These are phyloP conservation scores for Claviceps citrina DNA, from an alignment of 2,329 filamentous ascomycete species.

Conservation along the genomic window DNA sequence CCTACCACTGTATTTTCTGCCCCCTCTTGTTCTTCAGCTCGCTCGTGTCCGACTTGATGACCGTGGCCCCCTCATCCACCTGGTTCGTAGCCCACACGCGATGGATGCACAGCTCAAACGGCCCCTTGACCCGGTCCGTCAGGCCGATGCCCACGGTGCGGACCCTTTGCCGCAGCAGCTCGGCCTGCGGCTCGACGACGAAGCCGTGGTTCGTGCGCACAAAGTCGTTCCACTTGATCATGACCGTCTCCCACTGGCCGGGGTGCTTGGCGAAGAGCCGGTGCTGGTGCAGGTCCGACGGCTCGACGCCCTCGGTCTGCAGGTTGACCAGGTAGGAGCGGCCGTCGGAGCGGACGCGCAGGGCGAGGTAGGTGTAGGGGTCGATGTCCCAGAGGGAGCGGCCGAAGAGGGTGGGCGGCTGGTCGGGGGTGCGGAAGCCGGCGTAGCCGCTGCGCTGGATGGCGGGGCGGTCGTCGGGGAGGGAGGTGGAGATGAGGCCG, in stretches of 20 bases:
- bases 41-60: conserved; percentile 11
- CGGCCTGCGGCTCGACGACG: conserved; percentile 82
- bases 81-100: conserved; percentile 80
- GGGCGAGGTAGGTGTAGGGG: conserved; percentile 70
- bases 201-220: conserved; percentile 87
- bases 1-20: conserved; percentile 23
- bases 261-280: conserved; percentile 63
- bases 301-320: conserved; percentile 84
- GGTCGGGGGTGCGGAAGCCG: conserved; percentile 73
- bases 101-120: conserved; percentile 75
- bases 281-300: conserved; percentile 93
- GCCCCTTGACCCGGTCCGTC: conserved; percentile 76
- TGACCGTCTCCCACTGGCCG: conserved; percentile 88
- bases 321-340: conserved; percentile 89
- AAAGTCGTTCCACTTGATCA: conserved; percentile 83
- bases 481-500: conserved; percentile 71
- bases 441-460: conserved; percentile 75
- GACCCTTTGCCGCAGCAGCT: conserved; percentile 75
- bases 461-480: conserved; percentile 60
- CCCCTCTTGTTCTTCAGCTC: conserved; percentile 23
- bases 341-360: conserved; percentile 81
- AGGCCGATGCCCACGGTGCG: conserved; percentile 73
- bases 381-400: conserved; percentile 78
- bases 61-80: conserved; percentile 11
- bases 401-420: conserved; percentile 67